Evolutionary conservation across 768 basidiomycete species (phyloP), one percentile per base, ranked within the genome.

Genomic region (Multifurca ochricompacta): DNA sequence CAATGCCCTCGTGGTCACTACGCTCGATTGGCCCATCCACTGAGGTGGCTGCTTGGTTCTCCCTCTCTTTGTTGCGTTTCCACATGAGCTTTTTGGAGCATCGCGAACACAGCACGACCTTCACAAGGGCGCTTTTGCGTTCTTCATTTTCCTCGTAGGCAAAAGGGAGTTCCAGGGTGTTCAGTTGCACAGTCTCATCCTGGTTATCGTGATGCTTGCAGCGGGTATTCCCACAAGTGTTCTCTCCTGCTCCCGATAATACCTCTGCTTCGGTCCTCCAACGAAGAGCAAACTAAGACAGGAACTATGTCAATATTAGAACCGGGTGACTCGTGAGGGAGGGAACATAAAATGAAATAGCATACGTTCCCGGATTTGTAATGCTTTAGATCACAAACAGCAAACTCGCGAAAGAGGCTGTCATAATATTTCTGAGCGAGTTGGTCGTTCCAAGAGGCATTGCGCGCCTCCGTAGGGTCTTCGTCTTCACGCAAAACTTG

Each of bases 221-320:
- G 21, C 93, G 87, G 19, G 90, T 81, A 59, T 94, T 94, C 1
- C 80, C 94, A 64, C 95, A 98, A 0, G 90, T 88, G 3, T 80
- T 78, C 67, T 96, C 90, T 3, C 93, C 95, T 3, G 82, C 79
- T 21, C 88, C 89, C 0, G 81, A 78, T 2, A 98, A 72, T 13
- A 97, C 93, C 69, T 98, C 95, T 2, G 77, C 72, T 64, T 96
- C 93, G 0, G 93, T 93, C 31, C 95, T 77, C 95, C 95, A 98
- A 13, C 95, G 84, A 4, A 98, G 77, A 0, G 92, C 82, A 65
- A 98, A 86, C 85, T 93, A 57, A 21, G 57, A 46, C 6, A 18
- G 4, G 18, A 41, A 9, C 16, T 3, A 23, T 25, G 30, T 51
- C 19, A 30, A 36, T 41, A 6, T 11, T 6, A 13, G 21, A 3